These are phyloP conservation scores for Talaromyces atroroseus DNA, from an alignment of 2,329 filamentous ascomycete species.

Conservation along the genomic window DNA sequence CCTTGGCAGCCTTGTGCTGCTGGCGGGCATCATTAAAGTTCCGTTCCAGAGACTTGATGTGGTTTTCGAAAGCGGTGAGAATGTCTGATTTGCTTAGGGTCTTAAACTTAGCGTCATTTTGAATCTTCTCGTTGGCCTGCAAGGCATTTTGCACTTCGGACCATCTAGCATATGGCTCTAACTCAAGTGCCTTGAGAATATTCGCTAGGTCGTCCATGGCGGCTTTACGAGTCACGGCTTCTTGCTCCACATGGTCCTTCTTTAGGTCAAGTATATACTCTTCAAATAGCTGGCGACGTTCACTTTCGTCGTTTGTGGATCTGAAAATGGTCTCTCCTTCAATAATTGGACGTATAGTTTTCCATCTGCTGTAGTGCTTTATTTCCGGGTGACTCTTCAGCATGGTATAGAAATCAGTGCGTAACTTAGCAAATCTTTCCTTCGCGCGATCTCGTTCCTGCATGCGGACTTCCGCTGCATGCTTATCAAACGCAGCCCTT, in stretches of 20 bases:
- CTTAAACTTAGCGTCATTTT: constrained; percentile 78
- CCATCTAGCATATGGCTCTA: constrained; percentile 95
- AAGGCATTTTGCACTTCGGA: constrained; percentile 80
- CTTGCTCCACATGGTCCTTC: constrained; percentile 70
- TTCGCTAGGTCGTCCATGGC: constrained; percentile 79
- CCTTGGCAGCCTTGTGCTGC: constrained; percentile 74
- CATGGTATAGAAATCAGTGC: constrained; percentile 93
- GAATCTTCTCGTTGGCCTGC: constrained; percentile 69
- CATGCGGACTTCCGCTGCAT: constrained; percentile 78
- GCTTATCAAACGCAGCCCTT: constrained; percentile 89
- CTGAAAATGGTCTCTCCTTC: constrained; percentile 94
- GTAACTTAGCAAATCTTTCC: constrained; percentile 85
- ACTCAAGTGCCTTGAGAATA: constrained; percentile 70
- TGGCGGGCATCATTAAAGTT: constrained; percentile 87
- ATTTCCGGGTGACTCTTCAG: constrained; percentile 94
- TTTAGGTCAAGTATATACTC: constrained; percentile 86
- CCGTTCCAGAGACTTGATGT: constrained; percentile 88
- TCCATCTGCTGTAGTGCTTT: constrained; percentile 95
- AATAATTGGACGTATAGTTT: constrained; percentile 87
- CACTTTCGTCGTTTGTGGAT: constrained; percentile 78
- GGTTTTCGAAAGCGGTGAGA: constrained; percentile 86
- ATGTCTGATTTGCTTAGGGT: constrained; percentile 82
- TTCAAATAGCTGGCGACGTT: constrained; percentile 84
- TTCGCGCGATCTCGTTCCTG: constrained; percentile 94
- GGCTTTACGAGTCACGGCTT: constrained; percentile 65